phyloP scores from a whole-genome alignment of 148 eudicot genomes.

The Polygonum aviculare region DNA sequence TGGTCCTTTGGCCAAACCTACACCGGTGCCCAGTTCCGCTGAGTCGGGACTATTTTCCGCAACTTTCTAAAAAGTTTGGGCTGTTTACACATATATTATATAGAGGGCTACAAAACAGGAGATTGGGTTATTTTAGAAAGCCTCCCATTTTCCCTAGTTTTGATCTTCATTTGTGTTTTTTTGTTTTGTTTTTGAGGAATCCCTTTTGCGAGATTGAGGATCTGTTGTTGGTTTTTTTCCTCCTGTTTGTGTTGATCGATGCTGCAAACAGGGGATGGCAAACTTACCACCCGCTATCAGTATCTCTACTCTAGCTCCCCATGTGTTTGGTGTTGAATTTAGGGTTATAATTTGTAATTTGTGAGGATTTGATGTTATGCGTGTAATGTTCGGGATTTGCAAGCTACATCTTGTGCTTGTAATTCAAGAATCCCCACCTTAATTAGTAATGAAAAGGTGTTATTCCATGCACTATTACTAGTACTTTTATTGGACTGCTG shows the following conservation, averaged over 20 bases:
- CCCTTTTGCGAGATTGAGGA: background rate
- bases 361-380: background rate
- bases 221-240: background rate
- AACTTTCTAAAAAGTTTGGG: background rate
- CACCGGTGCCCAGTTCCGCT: slow-evolving; percentile 17
- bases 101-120: background rate
- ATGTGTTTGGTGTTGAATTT: background rate
- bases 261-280: slow-evolving; percentile 7
- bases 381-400: background rate
- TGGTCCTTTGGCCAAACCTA: slow-evolving; percentile 24
- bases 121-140: background rate
- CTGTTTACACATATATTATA: background rate
- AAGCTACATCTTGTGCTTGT: background rate
- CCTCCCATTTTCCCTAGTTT: background rate
- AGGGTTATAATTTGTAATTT: background rate
- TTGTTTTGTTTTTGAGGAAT: too few relatives aligned
- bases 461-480: background rate
- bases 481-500: background rate
- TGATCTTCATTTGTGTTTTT: background rate
- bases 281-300: slow-evolving; percentile 3
- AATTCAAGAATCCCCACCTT: background rate
- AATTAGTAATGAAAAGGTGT: background rate
- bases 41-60: background rate
- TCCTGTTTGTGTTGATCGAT: background rate
- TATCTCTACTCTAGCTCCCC: background rate